Base-by-base conservation (phyloP, 1,284 basidiomycete species). In the Trichosporon sp. region DNA sequence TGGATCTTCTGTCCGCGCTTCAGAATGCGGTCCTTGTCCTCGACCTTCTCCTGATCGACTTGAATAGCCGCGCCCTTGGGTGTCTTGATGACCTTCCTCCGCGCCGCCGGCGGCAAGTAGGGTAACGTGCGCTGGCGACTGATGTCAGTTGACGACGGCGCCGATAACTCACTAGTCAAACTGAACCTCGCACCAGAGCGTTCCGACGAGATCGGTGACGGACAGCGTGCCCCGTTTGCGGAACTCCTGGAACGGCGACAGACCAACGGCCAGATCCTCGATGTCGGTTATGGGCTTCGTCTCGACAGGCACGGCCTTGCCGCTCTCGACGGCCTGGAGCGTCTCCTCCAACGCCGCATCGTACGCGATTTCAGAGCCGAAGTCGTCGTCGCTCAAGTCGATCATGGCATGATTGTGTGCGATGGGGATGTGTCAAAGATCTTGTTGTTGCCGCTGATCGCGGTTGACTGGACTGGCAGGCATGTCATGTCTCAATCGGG, bases 1-100 rank as follows among this genome's bases (percentile, higher is more conserved):
- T 97, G 94, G 0, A 96, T 92, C 89, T 70, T 71, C 72, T 85
- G 85, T 31, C 92, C 92, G 68, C 87, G 85, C 71, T 86, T 86
- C 65, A 89, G 86, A 16, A 85, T 87, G 46, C 84, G 81, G 70
- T 93, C 89, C 73, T 91, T 92, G 65, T 82, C 81, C 12, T 83
- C 84, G 0, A 91, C 91, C 16, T 90, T 86, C 2, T 84, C 76
- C 69, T 88, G 86, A 70, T 89, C 85, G 0, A 92, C 89, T 1
- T 77, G 75, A 70, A 95, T 93, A 37, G 85, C 85, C 72, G 91
- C 92, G 1, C 93, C 93, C 40, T 85, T 81, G 3, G 86, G 84
- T 2, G 90, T 88, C 1, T 83, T 83, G 76, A 95, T 92, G 0
- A 87, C 84, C 4, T 82, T 75, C 0, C 92, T 91, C 48, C 92